Conservation (phyloP, 345 rosid species). For the Angophora floribunda region DNA sequence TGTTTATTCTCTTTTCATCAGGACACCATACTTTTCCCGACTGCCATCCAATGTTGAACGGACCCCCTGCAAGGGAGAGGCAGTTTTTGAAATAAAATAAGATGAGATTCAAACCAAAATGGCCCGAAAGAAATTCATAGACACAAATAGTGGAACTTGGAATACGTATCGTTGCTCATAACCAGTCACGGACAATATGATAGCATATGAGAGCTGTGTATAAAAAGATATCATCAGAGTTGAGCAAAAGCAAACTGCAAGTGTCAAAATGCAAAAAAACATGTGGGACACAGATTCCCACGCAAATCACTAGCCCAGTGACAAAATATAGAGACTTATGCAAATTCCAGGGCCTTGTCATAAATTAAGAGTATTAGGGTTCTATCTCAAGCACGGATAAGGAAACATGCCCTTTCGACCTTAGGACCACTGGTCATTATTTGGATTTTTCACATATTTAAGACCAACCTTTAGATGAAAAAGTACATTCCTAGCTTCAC, state of each 20-base stretch:
- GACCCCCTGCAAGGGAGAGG: constrained; percentile 28
- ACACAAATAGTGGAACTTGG: constrained; percentile 29
- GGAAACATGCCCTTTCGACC: background rate
- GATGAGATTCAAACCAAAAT: background rate
- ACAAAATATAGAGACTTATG: background rate
- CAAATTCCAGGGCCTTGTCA: background rate
- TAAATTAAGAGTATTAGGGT: background rate
- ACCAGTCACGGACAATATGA: constrained; percentile 27
- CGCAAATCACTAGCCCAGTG: background rate
- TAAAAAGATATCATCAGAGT: background rate
- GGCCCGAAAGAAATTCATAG: background rate
- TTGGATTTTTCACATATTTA: background rate
- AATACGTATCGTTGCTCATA: constrained; percentile 49
- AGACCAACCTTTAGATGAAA: background rate
- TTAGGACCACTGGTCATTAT: background rate
- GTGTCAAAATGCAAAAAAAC: background rate
- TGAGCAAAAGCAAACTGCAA: background rate
- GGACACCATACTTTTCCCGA: constrained; percentile 48
- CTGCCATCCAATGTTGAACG: constrained; percentile 56
- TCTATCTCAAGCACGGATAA: background rate
- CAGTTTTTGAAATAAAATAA: background rate
- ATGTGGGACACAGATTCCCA: background rate
- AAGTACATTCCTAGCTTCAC: background rate
- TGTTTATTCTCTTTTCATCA: constrained; percentile 55
- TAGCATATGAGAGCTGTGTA: background rate